Evolutionary conservation across 345 rosid species (phyloP).

Genomic region (Eucalyptus marginata): DNA sequence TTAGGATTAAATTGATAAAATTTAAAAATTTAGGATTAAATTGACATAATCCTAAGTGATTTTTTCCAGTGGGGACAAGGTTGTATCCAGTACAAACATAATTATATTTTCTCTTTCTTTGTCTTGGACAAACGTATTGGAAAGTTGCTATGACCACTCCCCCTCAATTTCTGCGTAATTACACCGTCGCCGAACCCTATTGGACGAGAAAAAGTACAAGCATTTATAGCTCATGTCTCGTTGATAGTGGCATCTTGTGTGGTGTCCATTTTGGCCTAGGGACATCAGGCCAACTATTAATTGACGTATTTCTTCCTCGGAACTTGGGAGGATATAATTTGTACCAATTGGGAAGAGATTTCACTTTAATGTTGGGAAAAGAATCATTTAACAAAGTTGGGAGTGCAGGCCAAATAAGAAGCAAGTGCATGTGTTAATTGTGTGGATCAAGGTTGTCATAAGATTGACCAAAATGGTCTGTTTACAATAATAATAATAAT

Average conservation of each 20-base stretch:
- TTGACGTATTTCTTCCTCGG: neutral
- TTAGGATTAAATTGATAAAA: neutral
- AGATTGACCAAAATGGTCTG: neutral
- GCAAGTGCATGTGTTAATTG: neutral
- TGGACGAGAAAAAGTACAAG: neutral
- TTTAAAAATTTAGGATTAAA: fast-evolving
- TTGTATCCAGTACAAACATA: neutral
- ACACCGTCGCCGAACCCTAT: neutral
- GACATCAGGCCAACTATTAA: neutral
- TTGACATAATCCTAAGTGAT: neutral
- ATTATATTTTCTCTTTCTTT: neutral
- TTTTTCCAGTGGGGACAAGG: neutral
- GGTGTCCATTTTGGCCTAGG: neutral
- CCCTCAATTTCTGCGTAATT: neutral
- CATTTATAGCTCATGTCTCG: neutral
- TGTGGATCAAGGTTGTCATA: neutral
- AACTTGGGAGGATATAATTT: neutral
- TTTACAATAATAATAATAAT: neutral
- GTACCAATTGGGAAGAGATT: neutral
- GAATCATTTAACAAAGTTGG: neutral
- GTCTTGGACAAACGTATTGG: neutral
- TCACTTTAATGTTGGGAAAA: neutral
- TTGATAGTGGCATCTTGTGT: neutral
- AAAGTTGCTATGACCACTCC: neutral
- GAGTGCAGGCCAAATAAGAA: neutral